Percentiles rank a stretch among this genome's conserved stretches.
phyloP scores from a whole-genome alignment of 352 stramenopile genomes.

The Globisporangium paroecandrum region DNA sequence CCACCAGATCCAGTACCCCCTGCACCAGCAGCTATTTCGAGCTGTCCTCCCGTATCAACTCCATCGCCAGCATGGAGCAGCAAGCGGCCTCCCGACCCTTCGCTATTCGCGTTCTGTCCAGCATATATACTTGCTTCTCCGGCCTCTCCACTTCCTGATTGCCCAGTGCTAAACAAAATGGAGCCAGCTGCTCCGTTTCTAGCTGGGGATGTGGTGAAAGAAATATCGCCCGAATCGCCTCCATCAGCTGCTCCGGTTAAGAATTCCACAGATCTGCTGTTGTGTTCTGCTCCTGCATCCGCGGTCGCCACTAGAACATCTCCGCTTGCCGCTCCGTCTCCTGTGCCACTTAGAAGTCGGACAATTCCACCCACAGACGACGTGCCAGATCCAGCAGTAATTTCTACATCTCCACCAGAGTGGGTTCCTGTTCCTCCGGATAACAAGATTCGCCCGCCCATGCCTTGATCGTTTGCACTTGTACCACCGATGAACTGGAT shows the following conservation, averaged over 20 bases:
- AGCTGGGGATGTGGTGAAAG: slow-evolving; percentile 24
- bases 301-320: slow-evolving; percentile 26
- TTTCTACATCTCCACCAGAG: slow-evolving; percentile 24
- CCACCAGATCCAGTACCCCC: slow-evolving; percentile 20
- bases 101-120: slow-evolving; percentile 17
- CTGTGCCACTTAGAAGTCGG: slow-evolving; percentile 27
- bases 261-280: slow-evolving; percentile 28
- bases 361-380: slow-evolving; percentile 24
- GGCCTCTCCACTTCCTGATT: slow-evolving; percentile 17
- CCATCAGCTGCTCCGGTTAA: slow-evolving; percentile 29
- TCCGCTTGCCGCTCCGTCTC: slow-evolving; percentile 26
- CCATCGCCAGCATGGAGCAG: slow-evolving; percentile 18
- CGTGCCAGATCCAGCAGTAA: slow-evolving; percentile 26
- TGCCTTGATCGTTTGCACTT: slow-evolving; percentile 25
- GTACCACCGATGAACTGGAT: slow-evolving; percentile 26
- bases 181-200: slow-evolving; percentile 13
- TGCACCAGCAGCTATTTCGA: slow-evolving; percentile 21
- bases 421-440: slow-evolving; percentile 28
- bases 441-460: slow-evolving; percentile 27
- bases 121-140: slow-evolving; percentile 22
- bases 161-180: slow-evolving; percentile 24
- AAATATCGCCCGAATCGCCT: slow-evolving; percentile 30
- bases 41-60: slow-evolving; percentile 17
- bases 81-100: slow-evolving; percentile 18
- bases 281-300: slow-evolving; percentile 20